A percentile compares a stretch with the other conserved stretches of the same genome.
phyloP scores from a whole-genome alignment of 1,284 basidiomycete species.

The Heterobasidion annosum region DNA sequence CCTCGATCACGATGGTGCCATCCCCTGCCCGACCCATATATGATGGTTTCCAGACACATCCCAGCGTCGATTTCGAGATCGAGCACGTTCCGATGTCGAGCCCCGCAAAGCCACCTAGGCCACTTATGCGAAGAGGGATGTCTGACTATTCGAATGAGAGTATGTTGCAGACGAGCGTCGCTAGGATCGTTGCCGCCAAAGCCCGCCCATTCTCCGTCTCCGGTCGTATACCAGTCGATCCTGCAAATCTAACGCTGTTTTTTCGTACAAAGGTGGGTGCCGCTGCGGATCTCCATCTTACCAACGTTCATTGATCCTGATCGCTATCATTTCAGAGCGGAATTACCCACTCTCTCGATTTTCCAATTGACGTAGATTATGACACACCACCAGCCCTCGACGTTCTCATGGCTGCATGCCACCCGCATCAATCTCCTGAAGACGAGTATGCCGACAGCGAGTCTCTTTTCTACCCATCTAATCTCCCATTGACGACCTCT shows the following conservation, averaged over 20 bases:
- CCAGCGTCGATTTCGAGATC: slow-evolving; percentile 37
- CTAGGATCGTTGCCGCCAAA: slow-evolving; percentile 48
- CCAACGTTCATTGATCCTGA: neutral
- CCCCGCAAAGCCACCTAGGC: slow-evolving; percentile 14
- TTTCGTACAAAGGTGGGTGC: slow-evolving; percentile 64
- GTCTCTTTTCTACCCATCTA: slow-evolving; percentile 64
- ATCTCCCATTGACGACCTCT: slow-evolving; percentile 61
- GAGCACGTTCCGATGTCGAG: slow-evolving; percentile 33
- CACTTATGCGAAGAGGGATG: slow-evolving; percentile 16
- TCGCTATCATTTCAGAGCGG: slow-evolving; percentile 40
- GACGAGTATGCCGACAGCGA: slow-evolving; percentile 47
- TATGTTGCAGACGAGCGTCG: slow-evolving; percentile 46
- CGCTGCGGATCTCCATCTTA: neutral
- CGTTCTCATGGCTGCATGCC: slow-evolving; percentile 67
- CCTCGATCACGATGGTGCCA: slow-evolving; percentile 8
- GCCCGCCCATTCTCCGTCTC: slow-evolving; percentile 55
- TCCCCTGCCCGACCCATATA: slow-evolving; percentile 14
- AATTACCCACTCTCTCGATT: slow-evolving; percentile 71
- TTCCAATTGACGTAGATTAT: slow-evolving; percentile 69
- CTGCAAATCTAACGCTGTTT: slow-evolving; percentile 59
- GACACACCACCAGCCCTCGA: slow-evolving; percentile 72
- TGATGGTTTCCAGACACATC: slow-evolving; percentile 22
- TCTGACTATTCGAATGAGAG: slow-evolving; percentile 39
- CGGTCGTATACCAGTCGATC: slow-evolving; percentile 64
- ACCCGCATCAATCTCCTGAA: slow-evolving; percentile 46